Conservation (phyloP, 2,329 filamentous ascomycete species). For the Daldinia sp. region DNA sequence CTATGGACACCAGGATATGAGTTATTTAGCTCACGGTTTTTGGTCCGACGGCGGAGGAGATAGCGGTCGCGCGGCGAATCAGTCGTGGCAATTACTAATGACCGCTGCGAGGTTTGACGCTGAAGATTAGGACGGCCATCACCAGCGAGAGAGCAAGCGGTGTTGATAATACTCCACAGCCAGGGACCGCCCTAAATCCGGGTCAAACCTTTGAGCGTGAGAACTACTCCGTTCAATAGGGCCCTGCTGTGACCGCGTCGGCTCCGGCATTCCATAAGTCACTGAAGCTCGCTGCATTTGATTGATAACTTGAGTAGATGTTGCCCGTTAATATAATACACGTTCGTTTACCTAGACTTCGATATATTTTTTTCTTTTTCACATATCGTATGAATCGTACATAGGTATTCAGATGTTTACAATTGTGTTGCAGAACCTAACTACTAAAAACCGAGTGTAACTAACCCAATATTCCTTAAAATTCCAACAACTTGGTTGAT, state of each 20-base stretch:
- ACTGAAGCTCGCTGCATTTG: constrained; percentile 21
- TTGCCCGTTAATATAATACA: constrained; percentile 38
- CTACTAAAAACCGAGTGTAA: constrained; percentile 19
- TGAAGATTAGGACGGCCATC: constrained; percentile 2
- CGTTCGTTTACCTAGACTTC: constrained; percentile 37
- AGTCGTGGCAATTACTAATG: neutral
- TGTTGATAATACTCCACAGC: neutral
- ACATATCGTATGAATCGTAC: neutral
- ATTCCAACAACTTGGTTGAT: constrained; percentile 31
- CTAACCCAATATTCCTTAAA: constrained; percentile 25
- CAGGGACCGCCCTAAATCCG: constrained; percentile 7
- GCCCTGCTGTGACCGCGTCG: constrained; percentile 1
- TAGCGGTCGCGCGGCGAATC: neutral
- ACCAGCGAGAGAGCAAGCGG: constrained; percentile 7
- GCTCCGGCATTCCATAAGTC: constrained; percentile 14
- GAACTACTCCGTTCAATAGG: constrained; percentile 7
- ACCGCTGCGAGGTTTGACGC: neutral
- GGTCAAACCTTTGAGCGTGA: constrained; percentile 1
- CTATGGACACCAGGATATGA: constrained; percentile 11
- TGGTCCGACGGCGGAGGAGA: constrained; percentile 22
- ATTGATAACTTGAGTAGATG: constrained; percentile 25
- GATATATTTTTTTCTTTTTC: neutral
- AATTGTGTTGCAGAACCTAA: constrained; percentile 7
- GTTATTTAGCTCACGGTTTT: constrained; percentile 8
- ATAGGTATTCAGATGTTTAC: too few species aligned